These are phyloP conservation scores for Straminergon stramineum DNA, from an alignment of 225 moss, liverwort and hornwort genomes.

Conservation along the genomic window DNA sequence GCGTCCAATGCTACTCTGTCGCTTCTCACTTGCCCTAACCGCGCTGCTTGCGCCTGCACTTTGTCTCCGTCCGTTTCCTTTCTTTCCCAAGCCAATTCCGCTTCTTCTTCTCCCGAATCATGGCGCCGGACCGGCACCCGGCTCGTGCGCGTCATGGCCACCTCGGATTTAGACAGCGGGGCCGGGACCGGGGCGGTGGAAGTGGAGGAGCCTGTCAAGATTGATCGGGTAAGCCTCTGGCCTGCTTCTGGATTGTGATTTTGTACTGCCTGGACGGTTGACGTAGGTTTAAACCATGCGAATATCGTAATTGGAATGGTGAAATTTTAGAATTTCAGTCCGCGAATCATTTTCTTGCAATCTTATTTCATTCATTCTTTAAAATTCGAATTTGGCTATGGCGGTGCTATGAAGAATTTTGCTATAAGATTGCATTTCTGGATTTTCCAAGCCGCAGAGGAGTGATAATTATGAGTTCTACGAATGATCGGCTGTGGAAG, in stretches of 20 bases:
- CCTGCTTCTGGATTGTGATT: neutral
- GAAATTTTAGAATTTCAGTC: neutral
- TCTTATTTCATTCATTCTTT: neutral
- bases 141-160: constrained; percentile 6
- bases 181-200: constrained; percentile 18
- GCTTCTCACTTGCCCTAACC: constrained; percentile 28
- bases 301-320: neutral
- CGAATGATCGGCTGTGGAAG: neutral
- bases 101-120: neutral
- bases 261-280: neutral
- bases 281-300: neutral
- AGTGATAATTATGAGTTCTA: neutral
- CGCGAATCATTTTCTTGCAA: neutral
- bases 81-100: constrained; percentile 3
- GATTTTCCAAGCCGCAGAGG: neutral
- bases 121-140: constrained; percentile 21
- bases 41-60: constrained; percentile 24
- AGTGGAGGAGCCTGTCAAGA: constrained; percentile 25
- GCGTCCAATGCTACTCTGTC: constrained; percentile 19
- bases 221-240: constrained; percentile 33
- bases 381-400: neutral
- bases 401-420: neutral
- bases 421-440: neutral
- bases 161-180: constrained; percentile 34
- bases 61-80: constrained; percentile 29